Base-by-base conservation (phyloP, 225 moss, liverwort and hornwort genomes). In the Ulota crispa region DNA sequence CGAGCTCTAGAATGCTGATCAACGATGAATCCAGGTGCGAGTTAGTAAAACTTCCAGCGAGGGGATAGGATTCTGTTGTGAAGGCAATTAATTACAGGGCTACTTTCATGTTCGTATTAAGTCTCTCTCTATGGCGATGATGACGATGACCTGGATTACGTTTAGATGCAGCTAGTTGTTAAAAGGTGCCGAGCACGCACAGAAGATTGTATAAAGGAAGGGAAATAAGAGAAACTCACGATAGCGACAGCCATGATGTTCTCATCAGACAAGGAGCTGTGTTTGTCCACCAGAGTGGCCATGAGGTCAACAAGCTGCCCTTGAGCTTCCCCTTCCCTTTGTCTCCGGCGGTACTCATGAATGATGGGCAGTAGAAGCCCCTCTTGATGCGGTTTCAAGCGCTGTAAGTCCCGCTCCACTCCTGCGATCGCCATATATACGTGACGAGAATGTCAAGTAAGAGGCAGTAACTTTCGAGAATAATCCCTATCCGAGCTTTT, bases 201-300 rank as follows among this genome's bases (percentile, higher is more conserved):
- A 32, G 43, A 18, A 21, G 60, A 30, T 30, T 21, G 62, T 39
- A 8, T 9, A 30, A 2, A 62, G 7, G 50, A 9, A n/a, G 16
- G 21, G n/a, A 24, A 0, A 39, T 24, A 9, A 0, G 7, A 1
- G 13, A 21, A 24, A 82, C 88, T 86, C 59, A 88, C 90, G 42
- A 91, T 91, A 8, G 90, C 88, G 30, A 91, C 84, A 30, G 90
- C 90, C 86, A 86, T 91, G 80, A 88, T 80, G 50, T 65, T 86
- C 31, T 88, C 86, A 78, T 88, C 84, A 9, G 88, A 76, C 79
- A 91, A 53, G 55, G 82, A 73, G 53, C 75, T 68, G 62, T 86
- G 76, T 7, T 84, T 69, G 36, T 57, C 20, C 80, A 88, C 86
- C 65, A 91, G 70, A 71, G 88, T 75, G 55, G 84, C 83, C 64